Evolutionary conservation across 176 grass and related monocot species (phyloP).

Genomic region (Aegilops umbellulata): DNA sequence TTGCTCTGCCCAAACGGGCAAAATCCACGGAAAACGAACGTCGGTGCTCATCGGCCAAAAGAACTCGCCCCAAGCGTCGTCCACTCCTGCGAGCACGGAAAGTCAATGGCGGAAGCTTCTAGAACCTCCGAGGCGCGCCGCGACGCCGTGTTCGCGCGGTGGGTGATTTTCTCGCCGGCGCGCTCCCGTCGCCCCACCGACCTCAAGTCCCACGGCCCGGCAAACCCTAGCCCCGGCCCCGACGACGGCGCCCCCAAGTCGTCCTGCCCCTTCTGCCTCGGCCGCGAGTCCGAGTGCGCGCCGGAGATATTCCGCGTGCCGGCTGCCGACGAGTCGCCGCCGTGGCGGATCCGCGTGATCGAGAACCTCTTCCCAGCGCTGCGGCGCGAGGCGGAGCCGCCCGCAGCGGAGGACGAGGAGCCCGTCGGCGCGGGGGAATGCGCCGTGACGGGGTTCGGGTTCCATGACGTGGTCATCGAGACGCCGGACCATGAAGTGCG

Average conservation of each 20-base stretch:
- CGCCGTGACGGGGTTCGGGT: constrained; percentile 63
- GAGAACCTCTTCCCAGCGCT: constrained; percentile 92
- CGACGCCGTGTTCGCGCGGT: constrained; percentile 74
- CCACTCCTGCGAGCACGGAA: neutral
- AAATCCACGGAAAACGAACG: too few relatives aligned
- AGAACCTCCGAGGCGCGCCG: constrained; percentile 65
- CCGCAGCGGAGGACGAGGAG: neutral
- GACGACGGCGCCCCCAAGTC: constrained; percentile 19
- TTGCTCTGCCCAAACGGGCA: too few relatives aligned
- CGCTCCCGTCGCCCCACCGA: constrained; percentile 87
- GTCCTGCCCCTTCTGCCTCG: constrained; percentile 88
- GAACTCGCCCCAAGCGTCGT: neutral
- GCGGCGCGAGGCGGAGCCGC: constrained; percentile 60
- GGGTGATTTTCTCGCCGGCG: constrained; percentile 79
- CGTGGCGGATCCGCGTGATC: constrained; percentile 90
- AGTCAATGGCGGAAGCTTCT: constrained; percentile 21
- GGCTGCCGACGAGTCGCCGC: neutral
- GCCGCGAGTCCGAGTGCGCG: constrained; percentile 83
- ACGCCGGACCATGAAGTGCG: constrained; percentile 76
- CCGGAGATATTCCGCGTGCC: constrained; percentile 90
- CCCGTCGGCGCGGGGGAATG: neutral
- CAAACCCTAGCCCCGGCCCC: constrained; percentile 33
- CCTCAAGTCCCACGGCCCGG: constrained; percentile 65
- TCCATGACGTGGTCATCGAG: constrained; percentile 99
- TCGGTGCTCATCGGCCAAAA: too few relatives aligned